phyloP scores from a whole-genome alignment of 345 rosid species.

The Salix arbutifolia region DNA sequence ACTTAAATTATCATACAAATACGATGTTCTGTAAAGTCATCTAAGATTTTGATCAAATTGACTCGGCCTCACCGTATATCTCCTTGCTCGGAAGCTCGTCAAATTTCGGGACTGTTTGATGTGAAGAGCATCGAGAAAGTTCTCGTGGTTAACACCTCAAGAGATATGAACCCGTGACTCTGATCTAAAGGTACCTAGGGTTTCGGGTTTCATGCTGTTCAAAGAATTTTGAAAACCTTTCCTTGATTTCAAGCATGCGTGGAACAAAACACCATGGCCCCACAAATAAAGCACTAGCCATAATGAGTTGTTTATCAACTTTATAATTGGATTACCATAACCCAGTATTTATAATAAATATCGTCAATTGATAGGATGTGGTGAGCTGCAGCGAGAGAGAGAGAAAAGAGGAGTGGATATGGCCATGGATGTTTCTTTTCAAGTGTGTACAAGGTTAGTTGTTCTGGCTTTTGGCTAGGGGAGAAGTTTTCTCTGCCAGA shows the following conservation, averaged over 20 bases:
- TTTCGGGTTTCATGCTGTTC: background rate
- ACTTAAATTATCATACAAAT: too few species aligned
- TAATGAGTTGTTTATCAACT: too few species aligned
- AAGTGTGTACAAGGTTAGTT: background rate
- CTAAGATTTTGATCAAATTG: too few species aligned
- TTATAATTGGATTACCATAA: too few species aligned
- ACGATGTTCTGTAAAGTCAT: too few species aligned
- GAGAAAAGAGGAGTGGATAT: too few species aligned
- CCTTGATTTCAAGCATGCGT: background rate
- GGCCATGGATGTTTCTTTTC: too few species aligned
- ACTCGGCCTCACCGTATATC: too few species aligned
- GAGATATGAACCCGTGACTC: conserved; percentile 2
- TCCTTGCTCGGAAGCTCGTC: background rate
- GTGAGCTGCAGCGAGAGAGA: too few species aligned
- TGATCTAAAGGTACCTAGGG: background rate
- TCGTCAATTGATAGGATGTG: too few species aligned
- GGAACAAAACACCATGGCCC: background rate
- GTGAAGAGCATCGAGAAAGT: background rate
- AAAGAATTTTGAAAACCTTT: background rate
- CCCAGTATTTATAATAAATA: too few species aligned
- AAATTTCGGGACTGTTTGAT: background rate
- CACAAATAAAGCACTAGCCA: background rate
- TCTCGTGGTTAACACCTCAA: background rate
- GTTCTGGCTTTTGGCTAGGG: background rate
- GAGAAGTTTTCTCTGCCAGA: background rate